Evolutionary conservation across 441 rosid genomes (phyloP), one percentile per base, ranked within the genome.

Genomic region (Euphorbia corollata): DNA sequence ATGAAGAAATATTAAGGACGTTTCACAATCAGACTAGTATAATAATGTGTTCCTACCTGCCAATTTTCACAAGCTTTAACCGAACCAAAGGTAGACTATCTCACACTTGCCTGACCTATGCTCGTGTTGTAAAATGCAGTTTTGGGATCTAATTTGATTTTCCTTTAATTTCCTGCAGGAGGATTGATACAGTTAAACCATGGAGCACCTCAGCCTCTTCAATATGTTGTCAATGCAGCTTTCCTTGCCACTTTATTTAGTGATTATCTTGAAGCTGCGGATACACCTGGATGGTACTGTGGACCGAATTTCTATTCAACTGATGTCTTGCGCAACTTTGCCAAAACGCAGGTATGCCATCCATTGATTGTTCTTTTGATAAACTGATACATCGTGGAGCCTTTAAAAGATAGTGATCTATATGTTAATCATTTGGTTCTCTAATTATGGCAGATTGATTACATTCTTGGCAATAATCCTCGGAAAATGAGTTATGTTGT

Each of bases 391-490:
- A 7, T 63, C 0, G 15, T 43, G 54, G 53, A 68, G 47, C 34
- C 39, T 47, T 19, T 62, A 39, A 7, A 19, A 45, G 5, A 54
- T 34, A 50, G 13, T 59, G 22, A 59, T 24, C 22, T 11, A 13
- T 71, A 59, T 51, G 68, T 67, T 47, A 23, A 48, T 67, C 30
- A 60, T 48, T 43, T 15, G 10, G 10, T n/a, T 56, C 32, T 69
- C 30, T 64, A 45, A 5, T 53, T 73, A 69, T 77, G 71, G 63
- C 81, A 90, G 97, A 85, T 92, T 59, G 82, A 88, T 80, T 92
- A 90, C 78, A 89, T 93, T 70, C 87, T 93, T 2, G 99, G 99
- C 5, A 85, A 93, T 71, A 93, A 93, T 75, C 99, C 99, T 74
- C 76, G 81, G 68, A 91, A 88, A 67, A 91, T 91, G 92, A 93